These are phyloP conservation scores for Penicillium taxi DNA, from an alignment of 495 filamentous ascomycete genomes.

Conservation along the genomic window DNA sequence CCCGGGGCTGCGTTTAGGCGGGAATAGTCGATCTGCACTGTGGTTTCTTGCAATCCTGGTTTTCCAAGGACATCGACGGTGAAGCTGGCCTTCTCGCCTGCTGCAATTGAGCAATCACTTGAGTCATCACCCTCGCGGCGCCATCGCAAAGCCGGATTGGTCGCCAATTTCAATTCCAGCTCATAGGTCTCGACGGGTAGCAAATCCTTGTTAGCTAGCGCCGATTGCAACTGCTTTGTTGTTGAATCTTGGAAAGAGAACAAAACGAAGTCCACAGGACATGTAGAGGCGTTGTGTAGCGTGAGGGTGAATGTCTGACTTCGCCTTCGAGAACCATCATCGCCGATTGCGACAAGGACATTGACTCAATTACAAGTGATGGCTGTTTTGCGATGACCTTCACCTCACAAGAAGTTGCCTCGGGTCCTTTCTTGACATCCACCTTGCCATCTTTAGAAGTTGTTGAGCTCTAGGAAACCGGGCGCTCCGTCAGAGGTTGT, in stretches of 20 bases:
- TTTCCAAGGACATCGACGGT: constrained; percentile 80
- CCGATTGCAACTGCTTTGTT: constrained; percentile 62
- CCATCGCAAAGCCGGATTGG: constrained; percentile 65
- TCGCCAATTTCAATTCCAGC: constrained; percentile 68
- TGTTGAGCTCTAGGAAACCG: constrained; percentile 47
- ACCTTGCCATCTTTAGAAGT: constrained; percentile 36
- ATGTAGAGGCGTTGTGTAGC: constrained; percentile 67
- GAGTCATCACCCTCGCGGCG: constrained; percentile 43
- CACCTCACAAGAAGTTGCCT: constrained; percentile 36
- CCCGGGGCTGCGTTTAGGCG: constrained; percentile 55
- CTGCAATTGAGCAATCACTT: constrained; percentile 49
- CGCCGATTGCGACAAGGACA: constrained; percentile 74
- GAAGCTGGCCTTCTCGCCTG: constrained; percentile 61
- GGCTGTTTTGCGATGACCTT: constrained; percentile 76
- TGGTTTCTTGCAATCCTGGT: constrained; percentile 71
- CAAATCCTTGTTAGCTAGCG: constrained; percentile 66
- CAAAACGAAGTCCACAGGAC: constrained; percentile 71
- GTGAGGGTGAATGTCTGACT: constrained; percentile 67
- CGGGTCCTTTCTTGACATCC: constrained; percentile 28
- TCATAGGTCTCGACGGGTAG: constrained; percentile 74
- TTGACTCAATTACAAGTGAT: constrained; percentile 61
- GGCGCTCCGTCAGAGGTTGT: constrained; percentile 46
- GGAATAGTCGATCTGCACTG: constrained; percentile 79
- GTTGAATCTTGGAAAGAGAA: constrained; percentile 90
- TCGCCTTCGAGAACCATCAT: constrained; percentile 91